Evolutionary conservation across 73 alveolate species (phyloP).

Genomic region (Vitrella brassicaformis): DNA sequence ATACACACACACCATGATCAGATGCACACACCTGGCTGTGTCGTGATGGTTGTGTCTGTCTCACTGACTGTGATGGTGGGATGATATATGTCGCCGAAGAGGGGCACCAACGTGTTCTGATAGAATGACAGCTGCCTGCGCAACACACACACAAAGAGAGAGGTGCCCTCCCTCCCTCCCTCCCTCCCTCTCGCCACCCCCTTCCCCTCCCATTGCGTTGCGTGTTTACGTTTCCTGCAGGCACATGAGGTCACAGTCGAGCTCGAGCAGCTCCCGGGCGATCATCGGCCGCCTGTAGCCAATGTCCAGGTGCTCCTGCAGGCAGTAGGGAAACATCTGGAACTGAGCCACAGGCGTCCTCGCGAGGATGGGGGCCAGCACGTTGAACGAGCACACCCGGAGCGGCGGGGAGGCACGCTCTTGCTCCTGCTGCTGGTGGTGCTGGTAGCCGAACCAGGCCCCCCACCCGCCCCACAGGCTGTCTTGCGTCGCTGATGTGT

Average conservation of each 20-base stretch:
- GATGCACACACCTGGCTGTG: too few species aligned
- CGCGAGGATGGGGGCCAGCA: background rate
- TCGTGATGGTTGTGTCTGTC: too few species aligned
- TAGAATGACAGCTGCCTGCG: too few species aligned
- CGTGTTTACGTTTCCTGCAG: background rate
- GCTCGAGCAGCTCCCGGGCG: background rate
- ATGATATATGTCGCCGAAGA: too few species aligned
- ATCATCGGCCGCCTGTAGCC: background rate
- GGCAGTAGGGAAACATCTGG: background rate
- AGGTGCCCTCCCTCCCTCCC: background rate
- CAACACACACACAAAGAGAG: too few species aligned
- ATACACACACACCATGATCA: too few species aligned
- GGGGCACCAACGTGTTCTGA: too few species aligned
- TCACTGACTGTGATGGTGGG: too few species aligned
- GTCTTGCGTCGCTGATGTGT: too few species aligned
- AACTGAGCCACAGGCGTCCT: background rate
- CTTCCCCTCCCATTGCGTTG: background rate
- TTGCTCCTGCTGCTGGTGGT: background rate
- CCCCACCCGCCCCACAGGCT: too few species aligned
- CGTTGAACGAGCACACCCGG: background rate
- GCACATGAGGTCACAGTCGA: background rate
- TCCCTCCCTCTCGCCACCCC: background rate
- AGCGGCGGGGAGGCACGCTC: background rate
- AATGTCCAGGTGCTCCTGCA: background rate
- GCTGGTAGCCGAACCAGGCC: too few species aligned